phyloP scores from a whole-genome alignment of 495 filamentous ascomycete genomes.

The Penicillium cinerascens region DNA sequence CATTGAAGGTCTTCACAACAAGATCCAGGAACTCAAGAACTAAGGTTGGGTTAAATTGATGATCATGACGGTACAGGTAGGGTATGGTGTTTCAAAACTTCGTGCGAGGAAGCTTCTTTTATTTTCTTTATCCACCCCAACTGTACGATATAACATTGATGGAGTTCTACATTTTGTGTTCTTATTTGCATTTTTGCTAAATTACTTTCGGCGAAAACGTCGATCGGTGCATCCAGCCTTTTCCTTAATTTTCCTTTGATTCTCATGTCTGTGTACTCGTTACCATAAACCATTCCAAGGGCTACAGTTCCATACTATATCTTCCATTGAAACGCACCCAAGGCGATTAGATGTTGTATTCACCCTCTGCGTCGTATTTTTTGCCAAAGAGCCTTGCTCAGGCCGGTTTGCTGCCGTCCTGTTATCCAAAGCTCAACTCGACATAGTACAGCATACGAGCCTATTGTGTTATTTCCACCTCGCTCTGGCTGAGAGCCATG shows the following conservation, averaged over 20 bases:
- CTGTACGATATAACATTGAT: not conserved
- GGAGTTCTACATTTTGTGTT: not conserved
- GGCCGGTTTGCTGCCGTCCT: too few species aligned
- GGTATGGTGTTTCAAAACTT: not conserved
- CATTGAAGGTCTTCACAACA: slow-evolving; percentile 36
- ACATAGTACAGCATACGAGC: too few species aligned
- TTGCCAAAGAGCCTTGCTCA: too few species aligned
- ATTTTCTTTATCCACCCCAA: not conserved
- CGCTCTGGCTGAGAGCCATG: too few species aligned
- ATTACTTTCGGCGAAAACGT: not conserved
- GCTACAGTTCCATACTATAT: not conserved
- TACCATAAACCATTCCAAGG: not conserved
- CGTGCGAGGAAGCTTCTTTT: not conserved
- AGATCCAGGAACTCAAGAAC: slow-evolving; percentile 23
- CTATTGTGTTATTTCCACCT: too few species aligned
- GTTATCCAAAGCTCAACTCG: too few species aligned
- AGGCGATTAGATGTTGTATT: not conserved
- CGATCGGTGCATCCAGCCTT: not conserved
- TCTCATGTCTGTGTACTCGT: not conserved
- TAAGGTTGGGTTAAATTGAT: slow-evolving; percentile 4
- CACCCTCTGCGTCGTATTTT: too few species aligned
- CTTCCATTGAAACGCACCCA: not conserved
- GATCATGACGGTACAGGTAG: not conserved
- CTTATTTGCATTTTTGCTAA: not conserved
- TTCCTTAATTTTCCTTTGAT: not conserved